These are phyloP conservation scores for Dactylonectria estremocensis DNA, from an alignment of 2,329 filamentous ascomycete species.

Conservation along the genomic window DNA sequence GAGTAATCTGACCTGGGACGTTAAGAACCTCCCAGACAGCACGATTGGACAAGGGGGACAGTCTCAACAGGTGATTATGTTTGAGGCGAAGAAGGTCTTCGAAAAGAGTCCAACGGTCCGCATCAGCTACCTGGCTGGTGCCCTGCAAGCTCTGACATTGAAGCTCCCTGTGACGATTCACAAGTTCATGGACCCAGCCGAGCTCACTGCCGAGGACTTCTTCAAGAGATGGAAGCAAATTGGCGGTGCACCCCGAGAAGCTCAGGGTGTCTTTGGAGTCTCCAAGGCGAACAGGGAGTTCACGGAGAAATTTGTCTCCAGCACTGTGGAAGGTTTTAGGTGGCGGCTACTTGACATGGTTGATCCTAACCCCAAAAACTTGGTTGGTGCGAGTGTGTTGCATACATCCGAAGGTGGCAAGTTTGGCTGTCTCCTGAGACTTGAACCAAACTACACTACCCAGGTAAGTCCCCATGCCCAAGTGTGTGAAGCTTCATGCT, in stretches of 20 bases:
- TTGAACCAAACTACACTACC: slow-evolving; percentile 94
- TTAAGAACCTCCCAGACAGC: slow-evolving; percentile 90
- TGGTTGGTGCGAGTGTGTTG: slow-evolving; percentile 90
- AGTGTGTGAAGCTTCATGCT: slow-evolving; percentile 21
- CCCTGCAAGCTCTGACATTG: slow-evolving; percentile 91
- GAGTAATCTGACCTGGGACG: slow-evolving; percentile 82
- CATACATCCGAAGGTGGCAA: slow-evolving; percentile 89
- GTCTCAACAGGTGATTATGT: slow-evolving; percentile 94
- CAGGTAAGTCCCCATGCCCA: slow-evolving; percentile 76
- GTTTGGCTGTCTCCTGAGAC: slow-evolving; percentile 90
- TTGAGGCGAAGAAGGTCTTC: slow-evolving; percentile 88
- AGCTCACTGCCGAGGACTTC: slow-evolving; percentile 91
- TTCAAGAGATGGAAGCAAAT: slow-evolving; percentile 99
- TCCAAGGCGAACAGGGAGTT: slow-evolving; percentile 73
- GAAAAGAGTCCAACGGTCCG: slow-evolving; percentile 89
- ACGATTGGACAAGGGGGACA: slow-evolving; percentile 82
- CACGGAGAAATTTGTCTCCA: slow-evolving; percentile 78
- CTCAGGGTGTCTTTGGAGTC: slow-evolving; percentile 87
- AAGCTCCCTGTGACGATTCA: slow-evolving; percentile 91
- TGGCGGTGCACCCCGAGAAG: slow-evolving; percentile 87
- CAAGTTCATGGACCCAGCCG: slow-evolving; percentile 96
- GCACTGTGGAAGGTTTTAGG: slow-evolving; percentile 85
- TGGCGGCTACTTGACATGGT: slow-evolving; percentile 90
- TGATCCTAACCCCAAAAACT: slow-evolving; percentile 93
- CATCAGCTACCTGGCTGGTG: slow-evolving; percentile 94